Percentiles rank a stretch among this genome's conserved stretches.
These are phyloP conservation scores for Nemophila menziesii DNA, from an alignment of 257 asterid species.

Conservation along the genomic window DNA sequence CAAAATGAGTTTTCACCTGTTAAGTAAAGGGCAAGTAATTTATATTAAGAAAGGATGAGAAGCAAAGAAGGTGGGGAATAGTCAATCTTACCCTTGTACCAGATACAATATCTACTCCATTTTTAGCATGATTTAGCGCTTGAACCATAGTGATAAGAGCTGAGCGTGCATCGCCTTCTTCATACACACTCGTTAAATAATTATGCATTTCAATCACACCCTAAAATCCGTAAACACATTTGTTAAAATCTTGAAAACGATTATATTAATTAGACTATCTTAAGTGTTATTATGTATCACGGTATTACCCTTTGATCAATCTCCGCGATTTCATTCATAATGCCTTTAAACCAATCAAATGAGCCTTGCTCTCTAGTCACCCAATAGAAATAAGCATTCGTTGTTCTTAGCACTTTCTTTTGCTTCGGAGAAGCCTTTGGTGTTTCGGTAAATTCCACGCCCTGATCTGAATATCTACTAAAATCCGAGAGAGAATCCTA, in stretches of 20 bases:
- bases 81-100: conserved; percentile 62
- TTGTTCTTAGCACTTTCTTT: conserved; percentile 52
- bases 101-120: conserved; percentile 82
- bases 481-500: conserved; percentile 69
- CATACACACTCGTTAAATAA: conserved; percentile 87
- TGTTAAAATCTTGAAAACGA: not conserved
- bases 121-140: conserved; percentile 93
- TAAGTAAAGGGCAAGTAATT: not conserved
- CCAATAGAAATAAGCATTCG: conserved; percentile 95
- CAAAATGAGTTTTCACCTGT: conserved; percentile 91
- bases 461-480: conserved; percentile 53
- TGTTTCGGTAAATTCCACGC: conserved; percentile 31
- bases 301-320: conserved; percentile 83
- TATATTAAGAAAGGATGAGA: not conserved
- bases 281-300: too few species aligned
- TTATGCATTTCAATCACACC: conserved; percentile 97
- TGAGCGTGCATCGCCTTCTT: conserved; percentile 97
- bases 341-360: conserved; percentile 95
- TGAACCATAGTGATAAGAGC: conserved; percentile 98
- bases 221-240: conserved; percentile 21
- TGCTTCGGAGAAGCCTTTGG: conserved; percentile 42
- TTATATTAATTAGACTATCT: not conserved
- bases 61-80: not conserved
- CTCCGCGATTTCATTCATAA: conserved; percentile 87
- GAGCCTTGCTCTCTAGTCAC: conserved; percentile 96